Conservation (phyloP, 1,139 yeast species). For the Geotrichum histeridarum region DNA sequence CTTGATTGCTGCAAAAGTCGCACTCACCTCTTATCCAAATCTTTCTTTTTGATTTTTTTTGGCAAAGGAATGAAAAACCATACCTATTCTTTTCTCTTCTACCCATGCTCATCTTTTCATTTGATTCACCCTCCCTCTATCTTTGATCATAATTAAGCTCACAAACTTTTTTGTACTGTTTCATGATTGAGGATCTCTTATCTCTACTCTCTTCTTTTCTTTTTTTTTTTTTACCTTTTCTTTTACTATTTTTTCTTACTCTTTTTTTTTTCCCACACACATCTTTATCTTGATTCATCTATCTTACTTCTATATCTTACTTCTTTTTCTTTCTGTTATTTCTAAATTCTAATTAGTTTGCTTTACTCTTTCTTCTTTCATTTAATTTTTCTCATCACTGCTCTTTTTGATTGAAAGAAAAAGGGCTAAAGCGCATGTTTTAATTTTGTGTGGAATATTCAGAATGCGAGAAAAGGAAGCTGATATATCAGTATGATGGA, state of each 20-base stretch:
- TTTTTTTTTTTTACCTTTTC: background rate
- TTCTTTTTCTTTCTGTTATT: background rate
- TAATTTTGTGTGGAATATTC: too few species aligned
- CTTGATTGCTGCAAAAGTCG: conserved; percentile 21
- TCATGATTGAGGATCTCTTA: background rate
- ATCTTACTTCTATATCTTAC: too few species aligned
- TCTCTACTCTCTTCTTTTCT: background rate
- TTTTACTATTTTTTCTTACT: background rate
- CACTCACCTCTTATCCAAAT: background rate
- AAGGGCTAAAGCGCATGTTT: too few species aligned
- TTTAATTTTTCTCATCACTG: background rate
- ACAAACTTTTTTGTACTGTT: background rate
- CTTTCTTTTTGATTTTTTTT: background rate
- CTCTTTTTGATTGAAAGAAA: too few species aligned
- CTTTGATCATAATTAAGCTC: background rate
- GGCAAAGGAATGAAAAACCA: background rate
- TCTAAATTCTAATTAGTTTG: background rate
- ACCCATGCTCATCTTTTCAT: background rate
- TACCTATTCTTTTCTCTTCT: background rate
- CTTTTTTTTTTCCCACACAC: background rate
- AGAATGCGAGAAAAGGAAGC: too few species aligned
- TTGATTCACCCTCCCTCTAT: background rate
- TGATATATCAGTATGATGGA: too few species aligned
- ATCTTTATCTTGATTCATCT: background rate
- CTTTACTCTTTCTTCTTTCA: background rate